Conservation (phyloP, 2,329 filamentous ascomycete genomes). For the Nemania sp. region DNA sequence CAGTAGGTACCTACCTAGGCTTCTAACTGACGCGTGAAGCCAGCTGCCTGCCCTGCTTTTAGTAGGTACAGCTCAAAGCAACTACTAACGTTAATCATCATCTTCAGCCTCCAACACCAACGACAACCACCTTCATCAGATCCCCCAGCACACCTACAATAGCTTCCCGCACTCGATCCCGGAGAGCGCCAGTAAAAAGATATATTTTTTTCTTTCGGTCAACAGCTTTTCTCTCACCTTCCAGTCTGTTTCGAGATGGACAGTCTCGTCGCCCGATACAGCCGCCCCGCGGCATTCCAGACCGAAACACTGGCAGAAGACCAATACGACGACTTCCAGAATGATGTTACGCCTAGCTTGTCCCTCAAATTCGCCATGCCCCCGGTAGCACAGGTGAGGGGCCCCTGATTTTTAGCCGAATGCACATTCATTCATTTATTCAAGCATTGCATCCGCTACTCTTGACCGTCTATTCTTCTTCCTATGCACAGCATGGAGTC, state of each 20-base stretch:
- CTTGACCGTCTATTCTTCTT: neutral
- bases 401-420: constrained; percentile 11
- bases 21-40: constrained; percentile 47
- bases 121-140: constrained; percentile 27
- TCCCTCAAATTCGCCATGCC: constrained; percentile 96
- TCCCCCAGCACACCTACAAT: constrained; percentile 17
- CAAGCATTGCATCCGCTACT: constrained; percentile 6
- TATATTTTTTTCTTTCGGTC: constrained; percentile 5
- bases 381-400: constrained; percentile 85
- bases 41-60: constrained; percentile 49
- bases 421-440: neutral
- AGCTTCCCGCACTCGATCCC: constrained; percentile 21
- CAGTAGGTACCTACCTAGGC: neutral
- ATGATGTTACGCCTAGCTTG: constrained; percentile 77
- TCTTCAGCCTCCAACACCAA: constrained; percentile 34
- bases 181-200: constrained; percentile 2
- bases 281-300: constrained; percentile 77
- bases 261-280: constrained; percentile 91
- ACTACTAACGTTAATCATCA: constrained; percentile 30
- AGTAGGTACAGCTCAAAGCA: constrained; percentile 22
- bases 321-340: constrained; percentile 78
- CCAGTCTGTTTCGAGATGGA: constrained; percentile 73
- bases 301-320: constrained; percentile 79
- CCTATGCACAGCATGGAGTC: neutral
- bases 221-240: constrained; percentile 14